phyloP scores from a whole-genome alignment of 805 yeast genomes.

The Myxozyma neotropica region DNA sequence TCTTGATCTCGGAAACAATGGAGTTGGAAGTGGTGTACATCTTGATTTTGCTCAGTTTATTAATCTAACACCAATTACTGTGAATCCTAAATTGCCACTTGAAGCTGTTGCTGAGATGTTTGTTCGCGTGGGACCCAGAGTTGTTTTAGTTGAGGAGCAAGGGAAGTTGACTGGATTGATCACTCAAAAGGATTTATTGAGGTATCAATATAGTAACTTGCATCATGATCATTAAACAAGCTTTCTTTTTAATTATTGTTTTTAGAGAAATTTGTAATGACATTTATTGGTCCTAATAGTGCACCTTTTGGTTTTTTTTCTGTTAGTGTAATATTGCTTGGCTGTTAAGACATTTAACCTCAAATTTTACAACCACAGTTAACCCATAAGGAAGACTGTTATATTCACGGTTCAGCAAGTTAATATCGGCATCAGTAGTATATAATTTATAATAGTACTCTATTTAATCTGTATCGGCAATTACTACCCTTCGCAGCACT shows the following conservation, averaged over 20 bases:
- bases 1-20: neutral
- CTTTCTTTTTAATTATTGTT: neutral
- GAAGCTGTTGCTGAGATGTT: conserved; percentile 69
- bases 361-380: too few relatives aligned
- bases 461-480: neutral
- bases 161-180: conserved; percentile 71
- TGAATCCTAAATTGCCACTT: conserved; percentile 56
- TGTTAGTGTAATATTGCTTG: too few relatives aligned
- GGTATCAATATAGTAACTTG: conserved; percentile 44
- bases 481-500: neutral
- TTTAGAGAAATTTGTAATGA: neutral
- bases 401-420: too few relatives aligned
- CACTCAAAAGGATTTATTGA: conserved; percentile 79
- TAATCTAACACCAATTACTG: conserved; percentile 63
- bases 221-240: neutral
- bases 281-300: neutral
- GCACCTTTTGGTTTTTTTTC: too few relatives aligned
- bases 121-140: conserved; percentile 76
- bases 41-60: conserved; percentile 40
- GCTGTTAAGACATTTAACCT: too few relatives aligned
- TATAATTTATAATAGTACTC: too few relatives aligned
- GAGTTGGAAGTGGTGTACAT: neutral
- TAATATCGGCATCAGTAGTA: too few relatives aligned
- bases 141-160: conserved; percentile 63
- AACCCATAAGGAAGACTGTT: too few relatives aligned